Base-by-base conservation (phyloP, 2,329 filamentous ascomycete genomes). In the Trichoderma breve region DNA sequence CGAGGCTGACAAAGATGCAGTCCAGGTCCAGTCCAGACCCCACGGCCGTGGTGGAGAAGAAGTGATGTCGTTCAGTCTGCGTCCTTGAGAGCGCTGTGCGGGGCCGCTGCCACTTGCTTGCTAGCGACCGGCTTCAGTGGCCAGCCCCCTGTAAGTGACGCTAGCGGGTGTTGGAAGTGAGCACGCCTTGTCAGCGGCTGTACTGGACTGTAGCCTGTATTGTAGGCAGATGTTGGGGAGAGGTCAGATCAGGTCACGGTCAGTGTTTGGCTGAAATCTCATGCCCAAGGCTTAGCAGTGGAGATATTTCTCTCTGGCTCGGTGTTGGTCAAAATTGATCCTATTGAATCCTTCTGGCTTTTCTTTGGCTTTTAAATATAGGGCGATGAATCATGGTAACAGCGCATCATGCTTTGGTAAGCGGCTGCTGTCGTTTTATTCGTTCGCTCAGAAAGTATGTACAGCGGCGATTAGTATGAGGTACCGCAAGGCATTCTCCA, bases 1-100 rank as follows among this genome's bases (percentile, higher is more conserved):
- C 69, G 47, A 73, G 73, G 73, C 73, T 73, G 73, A 73, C 67
- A 73, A 66, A 70, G 58, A 70, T 72, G 66, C 57, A 60, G 57
- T 30, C 34, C 43, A 51, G 43, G 43, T 43, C 34, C 34, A 36
- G 34, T 43, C 43, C 32, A 15, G 55, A 64, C 68, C 68, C 68
- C 58, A 60, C 71, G 55, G 36, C 61, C 32, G 32, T 64, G 65
- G 71, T 70, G 63, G 62, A 68, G 63, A 43, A 55, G 62, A 18
- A 43, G 39, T 71, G 72, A 68, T 66, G 72, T 67, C 61, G 71
- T 71, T 70, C 57, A 53, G 67, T n/a, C 57, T 62, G 39, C 39
- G 21, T 43, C 34, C 21, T 43, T 18, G 60, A 28, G 60, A 12
- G 60, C 21, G 60, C 60, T 43, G 34, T 72, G 64, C 71, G 68